Conservation (phyloP, 345 rosid genomes). For the Orychophragmus violaceus region DNA sequence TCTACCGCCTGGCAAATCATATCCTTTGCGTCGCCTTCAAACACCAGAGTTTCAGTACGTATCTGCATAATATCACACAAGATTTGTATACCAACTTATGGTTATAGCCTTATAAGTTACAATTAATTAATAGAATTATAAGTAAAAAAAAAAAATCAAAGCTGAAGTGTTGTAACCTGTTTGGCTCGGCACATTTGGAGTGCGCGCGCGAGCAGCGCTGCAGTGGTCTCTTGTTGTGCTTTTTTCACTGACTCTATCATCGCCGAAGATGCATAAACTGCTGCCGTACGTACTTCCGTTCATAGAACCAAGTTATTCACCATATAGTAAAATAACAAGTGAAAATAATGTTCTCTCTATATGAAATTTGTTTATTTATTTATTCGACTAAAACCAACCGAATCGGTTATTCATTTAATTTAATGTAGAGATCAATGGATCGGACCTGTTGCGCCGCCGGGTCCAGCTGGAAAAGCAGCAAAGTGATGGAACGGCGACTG, state of each 20-base stretch:
- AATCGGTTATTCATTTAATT: too few species aligned
- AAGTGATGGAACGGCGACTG: slow-evolving; percentile 35
- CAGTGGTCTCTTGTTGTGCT: slow-evolving; percentile 31
- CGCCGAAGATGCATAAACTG: slow-evolving; percentile 24
- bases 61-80: slow-evolving; percentile 13
- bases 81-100: background rate
- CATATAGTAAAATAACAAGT: background rate
- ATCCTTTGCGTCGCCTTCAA: slow-evolving; percentile 37
- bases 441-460: slow-evolving; percentile 39
- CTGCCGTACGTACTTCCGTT: slow-evolving; percentile 1
- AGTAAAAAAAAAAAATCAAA: background rate
- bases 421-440: background rate
- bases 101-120: background rate
- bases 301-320: background rate
- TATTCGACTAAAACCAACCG: too few species aligned
- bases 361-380: too few species aligned
- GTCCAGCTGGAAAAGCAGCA: slow-evolving; percentile 34
- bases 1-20: slow-evolving; percentile 33
- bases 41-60: slow-evolving; percentile 26
- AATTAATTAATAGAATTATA: background rate
- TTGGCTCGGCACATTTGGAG: slow-evolving; percentile 30
- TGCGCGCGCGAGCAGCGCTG: slow-evolving; percentile 29
- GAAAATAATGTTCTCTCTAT: background rate
- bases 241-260: slow-evolving; percentile 29
- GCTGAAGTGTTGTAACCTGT: slow-evolving; percentile 21